Base-by-base conservation (phyloP, 495 filamentous ascomycete species). In the Stereocaulon alpinum region DNA sequence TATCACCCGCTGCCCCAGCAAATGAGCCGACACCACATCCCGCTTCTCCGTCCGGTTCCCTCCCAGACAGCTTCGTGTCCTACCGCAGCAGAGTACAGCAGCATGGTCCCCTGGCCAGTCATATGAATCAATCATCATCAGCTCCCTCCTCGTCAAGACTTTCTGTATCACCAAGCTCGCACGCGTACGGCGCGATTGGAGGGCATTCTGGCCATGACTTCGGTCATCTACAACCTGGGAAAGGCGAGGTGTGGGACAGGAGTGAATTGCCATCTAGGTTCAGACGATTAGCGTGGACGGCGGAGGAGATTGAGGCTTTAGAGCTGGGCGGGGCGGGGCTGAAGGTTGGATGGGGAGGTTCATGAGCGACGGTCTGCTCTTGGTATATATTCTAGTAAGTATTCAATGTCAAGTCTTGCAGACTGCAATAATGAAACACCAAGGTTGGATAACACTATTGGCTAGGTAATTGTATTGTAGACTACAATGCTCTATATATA, bases 21-120 rank as follows among this genome's bases (percentile, higher is more conserved):
- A 18, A 40, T 11, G 53, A 62, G 74, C 66, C 75, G 72, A 9
- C 20, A 45, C 74, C 78, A 47, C 82, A 86, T 70, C 83, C 83
- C 34, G 80, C 82, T 45, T 83, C 86, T 48, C 88, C 89, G 66
- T 65, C 79, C 5, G 66, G 76, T 40, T 50, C 64, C 49, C 79
- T 86, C 20, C 84, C 84, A 42, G 79, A 85, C 64, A 86, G 86
- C 47, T 98, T 98, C 78, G 89, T 89, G 61, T 76, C 83, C 65
- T 98, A 98, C 82, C 86, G 93, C 67, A 82, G 85, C 69, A 89
- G 89, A 73, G 94, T 92, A 29, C 87, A 90, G 72, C 92, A 96
- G 70, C 91, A 96, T 72, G 93, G 93, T 22, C 93, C 93, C 11
- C 83, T 97, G 50, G 77, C 72, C 59, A 79, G 79, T 62, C 78